Conservation (phyloP, 306 rosid species). For the Cicer judaicum region DNA sequence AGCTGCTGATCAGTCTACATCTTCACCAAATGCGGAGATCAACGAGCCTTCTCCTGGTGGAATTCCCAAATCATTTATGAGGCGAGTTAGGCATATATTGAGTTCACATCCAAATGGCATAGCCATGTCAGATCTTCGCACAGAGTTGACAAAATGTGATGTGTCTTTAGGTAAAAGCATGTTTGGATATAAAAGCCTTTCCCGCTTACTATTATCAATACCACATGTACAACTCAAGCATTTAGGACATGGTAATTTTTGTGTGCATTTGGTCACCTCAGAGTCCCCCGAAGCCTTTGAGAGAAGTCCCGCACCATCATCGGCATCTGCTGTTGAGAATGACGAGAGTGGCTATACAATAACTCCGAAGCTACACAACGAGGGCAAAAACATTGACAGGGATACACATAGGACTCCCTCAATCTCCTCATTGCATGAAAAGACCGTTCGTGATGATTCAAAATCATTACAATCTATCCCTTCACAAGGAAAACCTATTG, state of each 20-base stretch:
- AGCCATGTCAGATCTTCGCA: slow-evolving; percentile 50
- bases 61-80: slow-evolving; percentile 51
- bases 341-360: slow-evolving; percentile 36
- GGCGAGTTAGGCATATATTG: slow-evolving; percentile 52
- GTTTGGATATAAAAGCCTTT: slow-evolving; percentile 59
- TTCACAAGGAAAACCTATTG: slow-evolving; percentile 35
- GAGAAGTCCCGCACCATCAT: slow-evolving; percentile 35
- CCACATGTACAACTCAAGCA: slow-evolving; percentile 49
- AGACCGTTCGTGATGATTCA: slow-evolving; percentile 21
- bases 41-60: slow-evolving; percentile 42
- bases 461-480: slow-evolving; percentile 44
- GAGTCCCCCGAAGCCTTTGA: slow-evolving; percentile 41
- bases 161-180: slow-evolving; percentile 50
- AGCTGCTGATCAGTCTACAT: slow-evolving; percentile 43
- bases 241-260: slow-evolving; percentile 43
- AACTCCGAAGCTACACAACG: slow-evolving; percentile 46
- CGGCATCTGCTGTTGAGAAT: slow-evolving; percentile 32
- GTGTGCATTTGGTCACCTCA: slow-evolving; percentile 24
- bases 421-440: slow-evolving; percentile 38
- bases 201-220: slow-evolving; percentile 59
- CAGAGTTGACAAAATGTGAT: slow-evolving; percentile 47
- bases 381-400: slow-evolving; percentile 35
- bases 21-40: slow-evolving; percentile 45
- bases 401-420: slow-evolving; percentile 35
- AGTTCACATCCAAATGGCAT: slow-evolving; percentile 67